Conservation (phyloP, 2,329 filamentous ascomycete genomes). For the Cladosporium austrohemisphaericum region DNA sequence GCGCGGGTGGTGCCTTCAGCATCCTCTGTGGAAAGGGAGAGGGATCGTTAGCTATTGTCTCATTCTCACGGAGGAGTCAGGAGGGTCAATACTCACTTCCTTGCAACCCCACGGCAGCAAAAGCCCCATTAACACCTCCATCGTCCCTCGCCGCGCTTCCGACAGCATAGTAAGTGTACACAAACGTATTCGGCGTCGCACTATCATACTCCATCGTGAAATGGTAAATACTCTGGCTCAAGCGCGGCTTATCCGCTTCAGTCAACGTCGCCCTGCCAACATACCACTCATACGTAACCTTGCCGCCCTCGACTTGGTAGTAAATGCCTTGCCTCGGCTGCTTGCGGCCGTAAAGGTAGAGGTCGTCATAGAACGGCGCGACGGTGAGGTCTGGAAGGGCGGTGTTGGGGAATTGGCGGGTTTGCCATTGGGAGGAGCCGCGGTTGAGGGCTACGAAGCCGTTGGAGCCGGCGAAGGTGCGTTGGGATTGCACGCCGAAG, state of each 20-base stretch:
- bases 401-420: conserved; percentile 18
- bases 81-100: conserved; percentile 25
- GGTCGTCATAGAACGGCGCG: conserved; percentile 34
- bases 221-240: conserved; percentile 24
- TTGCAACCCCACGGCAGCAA: conserved; percentile 28
- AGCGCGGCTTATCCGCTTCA: background rate
- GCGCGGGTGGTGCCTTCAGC: background rate
- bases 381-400: conserved; percentile 28
- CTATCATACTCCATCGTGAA: conserved; percentile 31
- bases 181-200: conserved; percentile 27
- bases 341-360: conserved; percentile 23
- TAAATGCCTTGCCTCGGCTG: conserved; percentile 30
- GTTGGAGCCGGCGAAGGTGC: conserved; percentile 29
- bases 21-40: background rate
- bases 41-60: background rate
- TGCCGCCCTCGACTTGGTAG: conserved; percentile 27
- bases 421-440: conserved; percentile 27
- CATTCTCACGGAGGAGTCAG: too few relatives aligned
- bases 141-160: conserved; percentile 15
- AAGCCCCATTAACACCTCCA: conserved; percentile 21
- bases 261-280: conserved; percentile 21
- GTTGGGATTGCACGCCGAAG: conserved; percentile 21
- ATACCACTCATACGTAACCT: conserved; percentile 32
- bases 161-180: conserved; percentile 29
- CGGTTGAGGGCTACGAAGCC: conserved; percentile 29